Conservation (phyloP, 768 basidiomycete genomes). For the Tricholoma sp. region DNA sequence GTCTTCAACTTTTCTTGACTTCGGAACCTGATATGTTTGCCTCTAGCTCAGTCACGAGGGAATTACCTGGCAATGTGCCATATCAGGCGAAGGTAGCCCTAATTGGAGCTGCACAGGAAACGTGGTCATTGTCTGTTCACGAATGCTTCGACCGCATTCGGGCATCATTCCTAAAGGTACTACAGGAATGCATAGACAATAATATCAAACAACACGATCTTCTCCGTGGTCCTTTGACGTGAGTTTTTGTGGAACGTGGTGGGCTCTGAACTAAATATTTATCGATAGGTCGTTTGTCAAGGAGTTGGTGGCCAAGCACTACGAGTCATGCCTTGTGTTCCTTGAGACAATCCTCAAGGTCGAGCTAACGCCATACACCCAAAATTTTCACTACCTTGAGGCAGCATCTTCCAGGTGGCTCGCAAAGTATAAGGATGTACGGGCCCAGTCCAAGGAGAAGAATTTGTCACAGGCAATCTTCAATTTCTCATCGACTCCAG, state of each 20-base stretch:
- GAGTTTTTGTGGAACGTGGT: background rate
- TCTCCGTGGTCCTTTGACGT: background rate
- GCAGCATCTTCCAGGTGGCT: conserved; percentile 29
- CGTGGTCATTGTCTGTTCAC: conserved; percentile 22
- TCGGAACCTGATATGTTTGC: background rate
- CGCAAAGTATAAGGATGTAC: conserved; percentile 29
- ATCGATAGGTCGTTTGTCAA: conserved; percentile 12
- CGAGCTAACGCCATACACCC: conserved; percentile 37
- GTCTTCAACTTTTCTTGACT: conserved; percentile 2
- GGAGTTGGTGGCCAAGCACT: conserved; percentile 18
- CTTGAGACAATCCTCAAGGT: conserved; percentile 25
- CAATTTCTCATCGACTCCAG: background rate
- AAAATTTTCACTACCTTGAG: conserved; percentile 35
- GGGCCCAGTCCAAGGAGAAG: conserved; percentile 8
- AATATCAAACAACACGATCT: background rate
- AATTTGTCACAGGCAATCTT: background rate
- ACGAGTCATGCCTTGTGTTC: conserved; percentile 12
- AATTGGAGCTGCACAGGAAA: conserved; percentile 25
- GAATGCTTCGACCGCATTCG: conserved; percentile 22
- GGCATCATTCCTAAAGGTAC: background rate
- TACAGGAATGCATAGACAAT: background rate
- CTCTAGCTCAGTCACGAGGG: conserved; percentile 31
- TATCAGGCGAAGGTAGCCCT: conserved; percentile 29
- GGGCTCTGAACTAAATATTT: background rate
- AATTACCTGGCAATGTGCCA: conserved; percentile 34